phyloP scores from a whole-genome alignment of 257 asterid species.

The Nicotiana tomentosiformis region DNA sequence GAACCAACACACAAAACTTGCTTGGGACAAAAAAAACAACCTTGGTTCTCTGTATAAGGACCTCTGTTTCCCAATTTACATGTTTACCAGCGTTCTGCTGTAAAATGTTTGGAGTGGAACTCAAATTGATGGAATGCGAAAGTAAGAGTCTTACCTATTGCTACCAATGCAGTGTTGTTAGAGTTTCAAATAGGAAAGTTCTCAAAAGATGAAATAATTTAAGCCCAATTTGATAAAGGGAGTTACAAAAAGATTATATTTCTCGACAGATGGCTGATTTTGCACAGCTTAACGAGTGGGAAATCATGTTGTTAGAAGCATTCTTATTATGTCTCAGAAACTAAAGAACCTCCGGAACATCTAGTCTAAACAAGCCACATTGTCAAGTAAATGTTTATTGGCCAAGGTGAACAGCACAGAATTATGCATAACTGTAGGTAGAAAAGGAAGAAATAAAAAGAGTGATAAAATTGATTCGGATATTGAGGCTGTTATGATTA shows the following conservation, averaged over 20 bases:
- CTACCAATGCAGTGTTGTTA: neutral
- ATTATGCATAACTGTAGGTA: neutral
- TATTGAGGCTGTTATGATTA: neutral
- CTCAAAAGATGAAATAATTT: neutral
- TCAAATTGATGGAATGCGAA: neutral
- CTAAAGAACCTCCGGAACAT: neutral
- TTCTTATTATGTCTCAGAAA: neutral
- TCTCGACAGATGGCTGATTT: neutral
- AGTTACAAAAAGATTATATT: neutral
- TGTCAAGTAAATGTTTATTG: neutral
- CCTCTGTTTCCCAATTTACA: neutral
- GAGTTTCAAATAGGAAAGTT: neutral
- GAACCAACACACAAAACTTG: neutral
- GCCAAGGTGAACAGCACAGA: neutral
- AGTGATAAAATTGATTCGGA: neutral
- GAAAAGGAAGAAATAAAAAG: neutral
- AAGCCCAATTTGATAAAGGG: neutral
- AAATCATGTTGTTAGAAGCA: neutral
- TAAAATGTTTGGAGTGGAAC: neutral
- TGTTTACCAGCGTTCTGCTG: neutral
- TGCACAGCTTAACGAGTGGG: neutral
- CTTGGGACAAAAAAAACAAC: neutral
- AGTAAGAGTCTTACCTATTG: neutral
- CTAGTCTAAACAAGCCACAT: neutral
- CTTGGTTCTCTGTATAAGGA: neutral